phyloP scores from a whole-genome alignment of 352 stramenopile species.

The Plasmopara muralis region DNA sequence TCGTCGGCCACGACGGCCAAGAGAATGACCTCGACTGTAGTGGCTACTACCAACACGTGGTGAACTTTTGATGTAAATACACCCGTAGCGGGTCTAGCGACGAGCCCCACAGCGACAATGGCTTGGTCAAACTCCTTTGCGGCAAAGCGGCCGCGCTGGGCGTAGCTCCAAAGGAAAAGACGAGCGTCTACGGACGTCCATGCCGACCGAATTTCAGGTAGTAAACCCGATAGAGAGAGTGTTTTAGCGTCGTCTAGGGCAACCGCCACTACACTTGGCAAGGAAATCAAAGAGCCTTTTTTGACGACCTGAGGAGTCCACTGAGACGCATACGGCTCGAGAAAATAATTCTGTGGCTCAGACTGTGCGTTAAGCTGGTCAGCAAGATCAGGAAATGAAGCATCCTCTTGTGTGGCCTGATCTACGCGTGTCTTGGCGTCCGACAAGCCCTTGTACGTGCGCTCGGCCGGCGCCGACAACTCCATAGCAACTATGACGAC shows the following conservation, averaged over 20 bases:
- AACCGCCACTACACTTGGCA: slow-evolving; percentile 61
- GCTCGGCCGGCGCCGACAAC: slow-evolving; percentile 21
- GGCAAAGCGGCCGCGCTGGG: slow-evolving; percentile 65
- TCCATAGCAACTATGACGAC: slow-evolving; percentile 13
- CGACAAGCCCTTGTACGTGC: slow-evolving; percentile 56
- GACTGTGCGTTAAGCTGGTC: slow-evolving; percentile 76
- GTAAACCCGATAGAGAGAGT: slow-evolving; percentile 87
- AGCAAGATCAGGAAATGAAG: slow-evolving; percentile 67
- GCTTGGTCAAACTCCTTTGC: slow-evolving; percentile 89
- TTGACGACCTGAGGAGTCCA: slow-evolving; percentile 76
- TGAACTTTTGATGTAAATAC: slow-evolving; percentile 93
- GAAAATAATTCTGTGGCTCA: slow-evolving; percentile 87
- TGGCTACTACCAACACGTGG: slow-evolving; percentile 93
- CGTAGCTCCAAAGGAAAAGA: slow-evolving; percentile 95
- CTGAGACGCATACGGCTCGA: slow-evolving; percentile 78
- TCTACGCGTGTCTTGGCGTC: slow-evolving; percentile 74
- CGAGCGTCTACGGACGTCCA: slow-evolving; percentile 94
- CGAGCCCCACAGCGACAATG: slow-evolving; percentile 89
- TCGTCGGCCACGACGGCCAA: slow-evolving; percentile 83
- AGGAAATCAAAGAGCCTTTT: slow-evolving; percentile 60
- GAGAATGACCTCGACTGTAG: slow-evolving; percentile 91
- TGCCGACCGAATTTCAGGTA: slow-evolving; percentile 85
- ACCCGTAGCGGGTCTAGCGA: slow-evolving; percentile 70
- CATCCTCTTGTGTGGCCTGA: slow-evolving; percentile 61
- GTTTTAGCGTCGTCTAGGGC: slow-evolving; percentile 63